Evolutionary conservation across 2,329 filamentous ascomycete species (phyloP).

Genomic region (Aspergillus aculeatus): DNA sequence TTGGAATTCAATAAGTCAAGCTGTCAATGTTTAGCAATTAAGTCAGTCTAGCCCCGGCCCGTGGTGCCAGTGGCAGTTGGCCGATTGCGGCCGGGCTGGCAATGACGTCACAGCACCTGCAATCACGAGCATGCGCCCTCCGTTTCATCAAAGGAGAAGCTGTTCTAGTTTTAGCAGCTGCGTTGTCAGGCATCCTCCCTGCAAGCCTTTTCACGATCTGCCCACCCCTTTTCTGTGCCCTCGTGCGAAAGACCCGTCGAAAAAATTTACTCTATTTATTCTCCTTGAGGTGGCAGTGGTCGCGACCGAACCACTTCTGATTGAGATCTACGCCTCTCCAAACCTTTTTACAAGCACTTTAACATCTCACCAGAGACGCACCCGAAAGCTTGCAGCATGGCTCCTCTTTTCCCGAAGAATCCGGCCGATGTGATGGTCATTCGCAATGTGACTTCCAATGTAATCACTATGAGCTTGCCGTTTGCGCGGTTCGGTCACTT

Average conservation of each 20-base stretch:
- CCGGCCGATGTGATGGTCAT: conserved; percentile 87
- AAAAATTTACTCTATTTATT: background rate
- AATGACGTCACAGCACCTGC: background rate
- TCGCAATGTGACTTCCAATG: conserved; percentile 74
- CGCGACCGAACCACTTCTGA: background rate
- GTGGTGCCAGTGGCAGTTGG: background rate
- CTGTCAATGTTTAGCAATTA: background rate
- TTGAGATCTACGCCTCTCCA: background rate
- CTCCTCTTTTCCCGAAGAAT: conserved; percentile 62
- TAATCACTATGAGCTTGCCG: conserved; percentile 63
- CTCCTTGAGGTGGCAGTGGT: background rate
- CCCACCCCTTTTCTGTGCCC: background rate
- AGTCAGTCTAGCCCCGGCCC: background rate
- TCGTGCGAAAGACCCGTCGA: background rate
- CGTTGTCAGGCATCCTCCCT: background rate
- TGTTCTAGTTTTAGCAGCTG: background rate
- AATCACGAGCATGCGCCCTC: background rate
- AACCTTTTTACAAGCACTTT: background rate
- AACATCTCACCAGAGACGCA: background rate
- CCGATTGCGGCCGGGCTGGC: background rate
- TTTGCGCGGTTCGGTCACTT: conserved; percentile 78
- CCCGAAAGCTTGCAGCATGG: conserved; percentile 13
- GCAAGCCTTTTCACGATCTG: background rate
- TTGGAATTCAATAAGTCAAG: too few species aligned
- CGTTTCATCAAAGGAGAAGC: background rate